A percentile compares a stretch with the other conserved stretches of the same genome.
phyloP scores from a whole-genome alignment of 148 eudicot species.

The Nyssa sinensis region DNA sequence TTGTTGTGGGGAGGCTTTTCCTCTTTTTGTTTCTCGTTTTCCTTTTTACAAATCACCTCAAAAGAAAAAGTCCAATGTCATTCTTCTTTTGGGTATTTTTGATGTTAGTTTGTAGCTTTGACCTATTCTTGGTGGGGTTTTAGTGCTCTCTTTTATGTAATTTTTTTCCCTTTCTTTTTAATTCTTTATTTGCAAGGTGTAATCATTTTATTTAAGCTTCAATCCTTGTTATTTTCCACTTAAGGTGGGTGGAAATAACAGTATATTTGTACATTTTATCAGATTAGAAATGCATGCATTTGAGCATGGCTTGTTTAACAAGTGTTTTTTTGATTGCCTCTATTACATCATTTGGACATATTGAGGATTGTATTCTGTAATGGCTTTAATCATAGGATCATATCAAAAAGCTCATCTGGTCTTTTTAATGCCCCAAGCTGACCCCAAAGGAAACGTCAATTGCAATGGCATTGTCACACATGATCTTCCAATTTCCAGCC shows the following conservation, averaged over 20 bases:
- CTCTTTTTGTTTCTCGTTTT: not conserved
- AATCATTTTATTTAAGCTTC: not conserved
- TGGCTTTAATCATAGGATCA: not conserved
- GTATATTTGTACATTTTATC: conserved; percentile 13
- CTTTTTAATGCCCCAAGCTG: too few relatives aligned
- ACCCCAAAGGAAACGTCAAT: too few relatives aligned
- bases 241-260: conserved; percentile 16
- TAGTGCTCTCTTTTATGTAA: conserved; percentile 14
- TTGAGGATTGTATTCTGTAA: not conserved
- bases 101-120: conserved; percentile 15
- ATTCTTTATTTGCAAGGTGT: not conserved
- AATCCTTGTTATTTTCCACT: conserved; percentile 24
- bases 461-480: too few relatives aligned
- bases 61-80: conserved; percentile 27
- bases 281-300: not conserved
- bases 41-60: conserved; percentile 7
- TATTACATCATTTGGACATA: too few relatives aligned
- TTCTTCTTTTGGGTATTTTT: conserved; percentile 32
- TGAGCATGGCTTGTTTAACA: not conserved
- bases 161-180: not conserved
- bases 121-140: conserved; percentile 12
- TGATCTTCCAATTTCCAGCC: too few relatives aligned
- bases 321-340: not conserved
- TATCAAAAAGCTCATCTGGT: too few relatives aligned
- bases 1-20: not conserved